A percentile compares a stretch with the other conserved stretches of the same genome.
Conservation (phyloP, 2,329 filamentous ascomycete genomes). For the Fusarium sp. region DNA sequence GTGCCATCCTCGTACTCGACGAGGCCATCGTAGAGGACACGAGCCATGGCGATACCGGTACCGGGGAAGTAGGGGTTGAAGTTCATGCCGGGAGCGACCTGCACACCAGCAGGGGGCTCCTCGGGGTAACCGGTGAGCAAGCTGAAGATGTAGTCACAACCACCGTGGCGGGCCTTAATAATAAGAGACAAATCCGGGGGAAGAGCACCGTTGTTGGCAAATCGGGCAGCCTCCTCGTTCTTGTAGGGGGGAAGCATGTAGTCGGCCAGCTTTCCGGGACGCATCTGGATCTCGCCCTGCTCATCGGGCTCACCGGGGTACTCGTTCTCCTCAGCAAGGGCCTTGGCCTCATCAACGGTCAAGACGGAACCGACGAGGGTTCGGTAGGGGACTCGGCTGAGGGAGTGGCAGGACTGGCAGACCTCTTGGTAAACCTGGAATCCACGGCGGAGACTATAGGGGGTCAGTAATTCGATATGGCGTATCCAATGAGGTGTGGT, state of each 20-base stretch:
- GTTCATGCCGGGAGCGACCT: slow-evolving; percentile 90
- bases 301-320: slow-evolving; percentile 99
- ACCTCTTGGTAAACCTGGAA: slow-evolving; percentile 99
- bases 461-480: slow-evolving; percentile 35
- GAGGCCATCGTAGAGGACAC: slow-evolving; percentile 96
- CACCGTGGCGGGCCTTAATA: slow-evolving; percentile 96
- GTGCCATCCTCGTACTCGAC: slow-evolving; percentile 99
- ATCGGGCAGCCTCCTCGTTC: slow-evolving; percentile 98
- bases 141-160: slow-evolving; percentile 98
- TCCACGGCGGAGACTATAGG: slow-evolving; percentile 88
- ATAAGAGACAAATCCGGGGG: slow-evolving; percentile 98
- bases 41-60: slow-evolving; percentile 98
- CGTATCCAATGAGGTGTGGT: slow-evolving; percentile 18
- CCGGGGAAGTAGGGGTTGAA: slow-evolving; percentile 99
- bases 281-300: slow-evolving; percentile 97
- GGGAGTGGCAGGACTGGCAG: slow-evolving; percentile 97
- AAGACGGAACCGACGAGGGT: slow-evolving; percentile 89
- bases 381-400: slow-evolving; percentile 94
- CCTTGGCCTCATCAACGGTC: slow-evolving; percentile 98
- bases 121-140: slow-evolving; percentile 98
- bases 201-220: slow-evolving; percentile 97
- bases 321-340: slow-evolving; percentile 96
- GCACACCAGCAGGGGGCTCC: slow-evolving; percentile 90
- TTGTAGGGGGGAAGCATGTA: slow-evolving; percentile 96
- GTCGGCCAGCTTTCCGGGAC: slow-evolving; percentile 97